A percentile compares a stretch with the other conserved stretches of the same genome.
phyloP scores from a whole-genome alignment of 1,284 basidiomycete genomes.

The Megacollybia platyphylla region DNA sequence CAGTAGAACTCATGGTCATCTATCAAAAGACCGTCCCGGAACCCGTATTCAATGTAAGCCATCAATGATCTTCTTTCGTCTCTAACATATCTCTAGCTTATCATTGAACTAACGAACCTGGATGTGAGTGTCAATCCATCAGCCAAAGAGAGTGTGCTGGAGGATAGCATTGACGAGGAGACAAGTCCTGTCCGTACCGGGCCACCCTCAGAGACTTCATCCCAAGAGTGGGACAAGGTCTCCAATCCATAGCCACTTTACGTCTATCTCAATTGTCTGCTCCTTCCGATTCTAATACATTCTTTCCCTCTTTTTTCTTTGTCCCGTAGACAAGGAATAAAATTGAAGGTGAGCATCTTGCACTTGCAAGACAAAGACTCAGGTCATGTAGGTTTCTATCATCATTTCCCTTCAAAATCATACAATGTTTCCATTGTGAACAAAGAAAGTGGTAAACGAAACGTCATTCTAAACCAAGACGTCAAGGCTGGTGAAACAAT shows the following conservation, averaged over 20 bases:
- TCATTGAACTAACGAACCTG: slow-evolving; percentile 81
- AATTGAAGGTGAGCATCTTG: slow-evolving; percentile 59
- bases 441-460: slow-evolving; percentile 25
- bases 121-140: slow-evolving; percentile 67
- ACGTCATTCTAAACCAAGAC: slow-evolving; percentile 57
- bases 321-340: slow-evolving; percentile 44
- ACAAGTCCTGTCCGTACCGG: slow-evolving; percentile 45
- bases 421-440: slow-evolving; percentile 53
- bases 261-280: slow-evolving; percentile 14
- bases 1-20: slow-evolving; percentile 84
- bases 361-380: slow-evolving; percentile 14
- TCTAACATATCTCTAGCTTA: slow-evolving; percentile 32
- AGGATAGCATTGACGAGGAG: slow-evolving; percentile 31
- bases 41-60: slow-evolving; percentile 68
- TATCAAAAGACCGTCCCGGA: slow-evolving; percentile 88
- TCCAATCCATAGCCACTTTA: slow-evolving; percentile 23
- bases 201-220: slow-evolving; percentile 66
- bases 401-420: slow-evolving; percentile 55
- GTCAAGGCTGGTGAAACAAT: slow-evolving; percentile 59
- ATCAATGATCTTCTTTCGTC: slow-evolving; percentile 1
- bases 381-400: slow-evolving; percentile 50
- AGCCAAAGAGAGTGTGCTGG: slow-evolving; percentile 14
- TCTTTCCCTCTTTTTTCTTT: slow-evolving; percentile 19
- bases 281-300: slow-evolving; percentile 53
- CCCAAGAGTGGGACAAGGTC: slow-evolving; percentile 78